phyloP scores from a whole-genome alignment of 176 grass and related monocot species.

The Olyra latifolia region DNA sequence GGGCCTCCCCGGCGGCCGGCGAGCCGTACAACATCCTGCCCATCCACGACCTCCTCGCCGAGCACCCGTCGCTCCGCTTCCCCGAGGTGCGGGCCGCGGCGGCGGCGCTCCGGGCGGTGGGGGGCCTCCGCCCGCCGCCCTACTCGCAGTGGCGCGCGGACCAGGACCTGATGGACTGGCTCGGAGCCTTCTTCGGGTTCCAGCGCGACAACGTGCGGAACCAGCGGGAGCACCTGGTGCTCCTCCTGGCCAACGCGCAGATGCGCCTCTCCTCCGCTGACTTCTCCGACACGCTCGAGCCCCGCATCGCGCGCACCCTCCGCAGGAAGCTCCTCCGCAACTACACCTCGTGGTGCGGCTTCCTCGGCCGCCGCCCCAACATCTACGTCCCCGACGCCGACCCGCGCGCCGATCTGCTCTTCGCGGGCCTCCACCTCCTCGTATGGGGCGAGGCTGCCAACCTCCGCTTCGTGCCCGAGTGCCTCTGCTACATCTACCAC shows the following conservation, averaged over 20 bases:
- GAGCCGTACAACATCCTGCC: constrained; percentile 89
- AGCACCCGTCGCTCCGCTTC: constrained; percentile 84
- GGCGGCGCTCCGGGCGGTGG: constrained; percentile 55
- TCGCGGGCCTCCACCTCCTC: constrained; percentile 68
- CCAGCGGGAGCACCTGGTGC: constrained; percentile 94
- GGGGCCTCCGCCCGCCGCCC: constrained; percentile 59
- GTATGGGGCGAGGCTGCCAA: constrained; percentile 97
- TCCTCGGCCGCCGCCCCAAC: constrained; percentile 60
- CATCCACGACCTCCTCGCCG: constrained; percentile 82
- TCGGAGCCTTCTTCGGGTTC: constrained; percentile 89
- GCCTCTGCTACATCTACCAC: constrained; percentile 94
- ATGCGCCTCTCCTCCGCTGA: constrained; percentile 80
- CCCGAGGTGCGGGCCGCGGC: constrained; percentile 88
- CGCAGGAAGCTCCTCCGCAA: constrained; percentile 86
- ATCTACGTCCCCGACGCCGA: constrained; percentile 46
- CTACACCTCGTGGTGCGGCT: constrained; percentile 86
- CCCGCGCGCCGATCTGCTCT: constrained; percentile 76
- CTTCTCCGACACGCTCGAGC: constrained; percentile 62
- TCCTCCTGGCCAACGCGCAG: constrained; percentile 92
- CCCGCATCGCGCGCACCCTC: constrained; percentile 48
- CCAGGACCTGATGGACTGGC: constrained; percentile 91
- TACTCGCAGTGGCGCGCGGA: constrained; percentile 50
- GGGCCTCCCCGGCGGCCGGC: constrained; percentile 2
- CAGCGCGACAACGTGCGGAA: constrained; percentile 92
- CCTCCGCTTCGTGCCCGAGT: constrained; percentile 85